Evolutionary conservation across 2,329 filamentous ascomycete species (phyloP), one percentile per base, ranked within the genome.

Genomic region (Helotiales sp.): DNA sequence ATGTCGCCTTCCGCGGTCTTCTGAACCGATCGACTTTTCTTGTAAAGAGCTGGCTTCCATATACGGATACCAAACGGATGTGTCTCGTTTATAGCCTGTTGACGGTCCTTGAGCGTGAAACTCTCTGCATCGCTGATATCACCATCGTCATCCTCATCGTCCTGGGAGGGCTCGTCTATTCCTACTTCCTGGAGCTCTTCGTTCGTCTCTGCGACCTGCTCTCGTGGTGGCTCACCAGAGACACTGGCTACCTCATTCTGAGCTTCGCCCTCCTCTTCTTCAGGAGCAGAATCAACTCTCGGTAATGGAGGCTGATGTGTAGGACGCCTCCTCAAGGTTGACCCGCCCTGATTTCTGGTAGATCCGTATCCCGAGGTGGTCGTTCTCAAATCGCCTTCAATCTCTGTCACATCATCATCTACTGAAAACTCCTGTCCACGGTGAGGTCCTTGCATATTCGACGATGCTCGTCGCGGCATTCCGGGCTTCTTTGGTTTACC

Each of bases 61-160:
- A 99, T 91, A 72, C 96, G 87, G 71, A 99, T 98, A 79, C 95
- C 95, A 69, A 99, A 99, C 0, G 95, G 95, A 79, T 99, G 95
- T 0, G 95, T 99, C 73, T 96, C 89, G 76, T 99, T 99, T 79
- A 99, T 99, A 64, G 95, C 95, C 72, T 96, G 87, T 75, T 99
- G 95, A 55, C 95, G 86, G 73, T 99, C 95, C 73, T 96, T 96
- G 67, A 99, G 82, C 0, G 95, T 99, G 72, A 99, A 99, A 77
- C 93, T 98, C 76, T 97, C 95, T 1, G 95, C 90, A 67, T 98
- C 95, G 73, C 93, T 97, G 52, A 93, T 70, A 58, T 89, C 86
- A 58, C 77, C 87, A 19, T 89, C 89, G 9, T 88, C 82, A 33
- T 74, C 72, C 63, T 76, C 74, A 25, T 81, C 78, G 36, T 79